phyloP scores from a whole-genome alignment of 345 rosid genomes.

The Bretschneidera sinensis region DNA sequence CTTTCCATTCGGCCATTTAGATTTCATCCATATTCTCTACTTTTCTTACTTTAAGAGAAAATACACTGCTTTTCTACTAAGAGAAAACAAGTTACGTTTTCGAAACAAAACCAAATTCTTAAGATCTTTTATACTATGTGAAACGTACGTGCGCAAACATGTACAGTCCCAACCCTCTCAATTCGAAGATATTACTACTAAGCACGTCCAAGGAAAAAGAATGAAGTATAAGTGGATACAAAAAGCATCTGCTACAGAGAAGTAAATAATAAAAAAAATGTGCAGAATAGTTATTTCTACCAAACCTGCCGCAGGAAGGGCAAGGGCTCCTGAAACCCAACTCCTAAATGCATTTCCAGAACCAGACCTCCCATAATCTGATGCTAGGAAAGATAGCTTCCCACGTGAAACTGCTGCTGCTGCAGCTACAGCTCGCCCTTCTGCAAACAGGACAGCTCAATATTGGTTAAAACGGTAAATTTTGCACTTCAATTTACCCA shows the following conservation, averaged over 20 bases:
- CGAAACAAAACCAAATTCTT: background rate
- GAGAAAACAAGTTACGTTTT: background rate
- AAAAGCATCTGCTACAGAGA: no score
- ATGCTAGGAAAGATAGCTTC: constrained; percentile 46
- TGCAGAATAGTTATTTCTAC: background rate
- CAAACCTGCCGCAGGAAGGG: constrained; percentile 88
- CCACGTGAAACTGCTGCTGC: constrained; percentile 63
- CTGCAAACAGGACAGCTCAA: constrained; percentile 25
- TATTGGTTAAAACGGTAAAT: background rate
- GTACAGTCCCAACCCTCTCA: background rate
- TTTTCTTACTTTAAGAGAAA: background rate
- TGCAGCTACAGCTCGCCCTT: constrained; percentile 63
- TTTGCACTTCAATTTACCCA: background rate
- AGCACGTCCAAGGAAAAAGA: background rate
- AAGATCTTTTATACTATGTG: background rate
- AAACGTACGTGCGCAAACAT: background rate
- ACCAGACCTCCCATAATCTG: constrained; percentile 41
- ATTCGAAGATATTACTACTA: background rate
- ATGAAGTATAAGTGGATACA: no score
- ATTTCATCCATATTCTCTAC: background rate
- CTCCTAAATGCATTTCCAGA: constrained; percentile 45
- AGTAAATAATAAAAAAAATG: background rate
- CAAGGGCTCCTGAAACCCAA: constrained; percentile 81
- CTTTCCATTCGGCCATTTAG: background rate
- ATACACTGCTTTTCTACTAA: background rate